These are phyloP conservation scores for Psilocybe cyanescens DNA, from an alignment of 768 basidiomycete species.

Conservation along the genomic window DNA sequence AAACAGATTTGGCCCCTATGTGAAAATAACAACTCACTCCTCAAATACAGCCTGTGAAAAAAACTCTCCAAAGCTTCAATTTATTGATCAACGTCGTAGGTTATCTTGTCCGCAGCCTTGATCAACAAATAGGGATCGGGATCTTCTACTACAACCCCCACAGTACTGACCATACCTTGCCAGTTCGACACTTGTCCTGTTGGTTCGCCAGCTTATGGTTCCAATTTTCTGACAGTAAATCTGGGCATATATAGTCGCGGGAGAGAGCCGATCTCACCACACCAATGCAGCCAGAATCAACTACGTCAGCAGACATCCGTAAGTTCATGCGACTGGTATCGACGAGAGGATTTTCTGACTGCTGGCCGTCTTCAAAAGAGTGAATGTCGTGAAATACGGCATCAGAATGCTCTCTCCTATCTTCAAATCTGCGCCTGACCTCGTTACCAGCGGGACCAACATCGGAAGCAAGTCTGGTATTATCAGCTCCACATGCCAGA, in stretches of 20 bases:
- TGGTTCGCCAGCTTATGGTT: constrained; percentile 47
- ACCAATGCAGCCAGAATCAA: constrained; percentile 30
- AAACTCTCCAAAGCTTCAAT: background rate
- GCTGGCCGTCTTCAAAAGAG: constrained; percentile 9
- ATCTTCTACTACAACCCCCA: constrained; percentile 40
- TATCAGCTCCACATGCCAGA: background rate
- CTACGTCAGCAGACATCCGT: constrained; percentile 42
- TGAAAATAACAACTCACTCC: too few species aligned
- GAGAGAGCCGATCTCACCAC: background rate
- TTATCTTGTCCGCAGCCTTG: constrained; percentile 49
- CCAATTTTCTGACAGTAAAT: constrained; percentile 42
- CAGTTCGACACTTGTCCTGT: constrained; percentile 50
- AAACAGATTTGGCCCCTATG: background rate
- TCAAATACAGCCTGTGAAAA: too few species aligned
- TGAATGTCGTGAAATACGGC: constrained; percentile 39
- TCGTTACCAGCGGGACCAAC: constrained; percentile 52
- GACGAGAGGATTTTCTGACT: background rate
- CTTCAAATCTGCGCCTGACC: constrained; percentile 41
- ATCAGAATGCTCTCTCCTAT: constrained; percentile 50
- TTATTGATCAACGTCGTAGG: constrained; percentile 27
- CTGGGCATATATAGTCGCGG: background rate
- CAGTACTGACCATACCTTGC: constrained; percentile 36
- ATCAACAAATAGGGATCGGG: constrained; percentile 51
- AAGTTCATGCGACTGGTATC: constrained; percentile 3
- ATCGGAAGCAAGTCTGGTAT: constrained; percentile 39